Conservation (phyloP, 2,329 filamentous ascomycete species). For the Arthroderma sp. region DNA sequence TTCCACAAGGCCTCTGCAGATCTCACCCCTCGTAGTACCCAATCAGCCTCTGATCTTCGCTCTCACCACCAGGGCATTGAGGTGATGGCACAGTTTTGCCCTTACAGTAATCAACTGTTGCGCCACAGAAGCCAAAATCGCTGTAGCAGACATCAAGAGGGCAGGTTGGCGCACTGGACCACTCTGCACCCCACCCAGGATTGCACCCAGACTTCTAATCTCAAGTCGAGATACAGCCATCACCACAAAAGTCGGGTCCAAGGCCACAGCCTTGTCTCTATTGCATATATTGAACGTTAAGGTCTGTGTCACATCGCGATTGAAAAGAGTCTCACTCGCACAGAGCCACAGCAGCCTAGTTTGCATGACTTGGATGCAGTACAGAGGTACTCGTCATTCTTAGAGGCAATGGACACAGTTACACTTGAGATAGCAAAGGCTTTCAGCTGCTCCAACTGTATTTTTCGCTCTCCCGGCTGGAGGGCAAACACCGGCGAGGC, state of each 20-base stretch:
- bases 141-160: conserved; percentile 30
- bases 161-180: conserved; percentile 17
- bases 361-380: conserved; percentile 6
- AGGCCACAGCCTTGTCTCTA: too few relatives aligned
- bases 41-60: conserved; percentile 15
- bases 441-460: background rate
- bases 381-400: conserved; percentile 6
- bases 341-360: conserved; percentile 10
- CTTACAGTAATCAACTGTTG: conserved; percentile 21
- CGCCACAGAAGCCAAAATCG: conserved; percentile 25
- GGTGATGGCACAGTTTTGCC: conserved; percentile 11
- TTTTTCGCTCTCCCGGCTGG: too few relatives aligned
- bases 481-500: too few relatives aligned
- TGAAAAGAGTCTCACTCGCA: conserved; percentile 2
- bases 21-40: conserved; percentile 31
- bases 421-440: background rate
- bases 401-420: too few relatives aligned
- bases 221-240: conserved; percentile 20
- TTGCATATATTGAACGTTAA: background rate
- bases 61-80: conserved; percentile 7
- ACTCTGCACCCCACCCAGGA: conserved; percentile 22
- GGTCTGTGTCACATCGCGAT: background rate
- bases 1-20: conserved; percentile 15
- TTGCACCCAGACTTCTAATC: conserved; percentile 21
- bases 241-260: conserved; percentile 18